Evolutionary conservation across 495 filamentous ascomycete species (phyloP).

Genomic region (Neurospora sublineolata): DNA sequence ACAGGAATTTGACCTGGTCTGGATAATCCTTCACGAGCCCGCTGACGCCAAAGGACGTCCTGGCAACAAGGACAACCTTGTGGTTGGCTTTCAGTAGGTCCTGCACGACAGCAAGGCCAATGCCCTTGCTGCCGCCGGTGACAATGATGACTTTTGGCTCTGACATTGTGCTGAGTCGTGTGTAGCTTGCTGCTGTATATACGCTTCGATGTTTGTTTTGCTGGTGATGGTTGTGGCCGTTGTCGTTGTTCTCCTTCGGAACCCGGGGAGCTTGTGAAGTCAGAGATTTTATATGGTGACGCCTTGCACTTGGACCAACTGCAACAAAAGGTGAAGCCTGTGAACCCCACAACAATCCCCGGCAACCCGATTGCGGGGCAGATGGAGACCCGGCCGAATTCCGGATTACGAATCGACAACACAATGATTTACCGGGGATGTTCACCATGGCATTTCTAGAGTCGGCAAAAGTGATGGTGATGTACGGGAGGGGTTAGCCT

Average conservation of each 20-base stretch:
- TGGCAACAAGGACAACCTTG: constrained; percentile 67
- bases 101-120: constrained; percentile 69
- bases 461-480: not conserved
- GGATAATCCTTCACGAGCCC: constrained; percentile 53
- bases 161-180: not conserved
- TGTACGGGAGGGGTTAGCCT: not conserved
- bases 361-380: not conserved
- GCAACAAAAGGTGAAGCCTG: not conserved
- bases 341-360: not conserved
- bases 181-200: not conserved
- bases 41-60: constrained; percentile 54
- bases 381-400: not conserved
- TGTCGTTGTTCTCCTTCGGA: not conserved
- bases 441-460: not conserved
- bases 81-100: constrained; percentile 56
- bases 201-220: not conserved
- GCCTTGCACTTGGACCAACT: not conserved
- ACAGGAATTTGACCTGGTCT: constrained; percentile 56
- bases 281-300: not conserved
- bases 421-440: not conserved
- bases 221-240: not conserved
- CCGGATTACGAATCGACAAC: not conserved
- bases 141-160: constrained; percentile 51
- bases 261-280: not conserved
- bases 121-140: constrained; percentile 62